These are phyloP conservation scores for Oryza australiensis DNA, from an alignment of 176 grass and related monocot species.

Conservation along the genomic window DNA sequence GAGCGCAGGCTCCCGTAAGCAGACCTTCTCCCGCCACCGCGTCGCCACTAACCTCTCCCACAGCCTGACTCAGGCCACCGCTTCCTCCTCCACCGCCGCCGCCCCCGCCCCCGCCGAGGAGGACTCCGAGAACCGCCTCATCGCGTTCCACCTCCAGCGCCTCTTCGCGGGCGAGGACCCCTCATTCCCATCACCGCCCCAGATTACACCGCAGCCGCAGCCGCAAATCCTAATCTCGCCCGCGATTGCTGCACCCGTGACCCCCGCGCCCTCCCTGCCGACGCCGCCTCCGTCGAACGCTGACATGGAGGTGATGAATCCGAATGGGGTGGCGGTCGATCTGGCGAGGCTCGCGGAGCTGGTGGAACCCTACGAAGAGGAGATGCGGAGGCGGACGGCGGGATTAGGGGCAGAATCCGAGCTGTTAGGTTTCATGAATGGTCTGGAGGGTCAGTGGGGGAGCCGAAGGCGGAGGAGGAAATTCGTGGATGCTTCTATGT, in stretches of 20 bases:
- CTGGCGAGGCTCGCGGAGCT: conserved; percentile 58
- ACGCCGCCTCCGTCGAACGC: conserved; percentile 19
- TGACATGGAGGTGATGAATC: conserved; percentile 63
- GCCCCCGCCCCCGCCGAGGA: conserved; percentile 21
- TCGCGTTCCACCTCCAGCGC: conserved; percentile 61
- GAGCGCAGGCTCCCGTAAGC: conserved; percentile 90
- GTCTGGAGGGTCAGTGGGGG: conserved; percentile 89
- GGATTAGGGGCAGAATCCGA: conserved; percentile 62
- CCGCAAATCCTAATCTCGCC: conserved; percentile 44
- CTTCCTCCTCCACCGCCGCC: conserved; percentile 18
- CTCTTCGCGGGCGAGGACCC: conserved; percentile 57
- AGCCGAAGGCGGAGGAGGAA: conserved; percentile 81
- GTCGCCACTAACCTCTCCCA: conserved; percentile 52
- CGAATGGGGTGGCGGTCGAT: conserved; percentile 63
- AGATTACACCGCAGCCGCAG: conserved; percentile 27
- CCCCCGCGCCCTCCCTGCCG: conserved; percentile 19
- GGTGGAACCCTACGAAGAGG: conserved; percentile 73
- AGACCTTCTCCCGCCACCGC: conserved; percentile 81
- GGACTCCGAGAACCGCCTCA: conserved; percentile 56
- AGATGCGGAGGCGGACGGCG: conserved; percentile 60
- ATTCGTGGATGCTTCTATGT: conserved; percentile 77
- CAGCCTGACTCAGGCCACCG: conserved; percentile 36
- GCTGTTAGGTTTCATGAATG: conserved; percentile 76
- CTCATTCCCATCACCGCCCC: conserved; percentile 36
- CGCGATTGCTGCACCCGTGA: background rate